These are phyloP conservation scores for Fusarium sp. DNA, from an alignment of 2,329 filamentous ascomycete species.

Conservation along the genomic window DNA sequence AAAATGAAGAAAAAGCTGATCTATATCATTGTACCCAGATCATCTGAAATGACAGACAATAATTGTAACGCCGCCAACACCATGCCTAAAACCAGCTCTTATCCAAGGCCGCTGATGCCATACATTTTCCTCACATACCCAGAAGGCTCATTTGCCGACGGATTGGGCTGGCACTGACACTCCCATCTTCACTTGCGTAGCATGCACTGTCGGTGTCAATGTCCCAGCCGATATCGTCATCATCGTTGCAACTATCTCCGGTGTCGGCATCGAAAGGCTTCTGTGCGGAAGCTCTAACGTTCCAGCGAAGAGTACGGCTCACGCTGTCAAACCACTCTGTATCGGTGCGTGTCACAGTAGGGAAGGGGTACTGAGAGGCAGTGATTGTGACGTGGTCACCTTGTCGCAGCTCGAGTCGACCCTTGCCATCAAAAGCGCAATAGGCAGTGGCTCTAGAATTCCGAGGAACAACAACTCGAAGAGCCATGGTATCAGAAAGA, in stretches of 20 bases:
- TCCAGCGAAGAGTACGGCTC: constrained; percentile 91
- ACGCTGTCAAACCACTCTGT: constrained; percentile 98
- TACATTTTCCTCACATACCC: constrained; percentile 50
- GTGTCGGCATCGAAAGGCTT: constrained; percentile 78
- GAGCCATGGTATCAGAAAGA: constrained; percentile 90
- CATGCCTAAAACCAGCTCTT: constrained; percentile 21
- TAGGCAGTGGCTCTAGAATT: constrained; percentile 92
- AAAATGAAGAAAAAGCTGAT: neutral
- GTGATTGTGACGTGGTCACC: constrained; percentile 97
- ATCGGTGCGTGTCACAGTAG: constrained; percentile 88
- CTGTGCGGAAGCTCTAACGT: constrained; percentile 89
- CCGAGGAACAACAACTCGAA: constrained; percentile 86
- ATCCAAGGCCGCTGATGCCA: neutral
- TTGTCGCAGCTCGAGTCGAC: constrained; percentile 88
- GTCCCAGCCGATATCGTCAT: constrained; percentile 79
- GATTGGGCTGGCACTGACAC: constrained; percentile 72
- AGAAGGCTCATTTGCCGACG: constrained; percentile 78
- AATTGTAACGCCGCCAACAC: constrained; percentile 35
- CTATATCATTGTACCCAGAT: constrained; percentile 1
- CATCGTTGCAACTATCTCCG: constrained; percentile 55
- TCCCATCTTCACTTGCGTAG: constrained; percentile 78
- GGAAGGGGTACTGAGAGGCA: constrained; percentile 95
- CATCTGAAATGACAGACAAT: constrained; percentile 5
- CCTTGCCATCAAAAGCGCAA: constrained; percentile 97
- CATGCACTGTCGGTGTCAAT: constrained; percentile 88